Percentiles rank a stretch among this genome's conserved stretches.
Conservation (phyloP, 148 eudicot genomes). For the Arctostaphylos glauca region DNA sequence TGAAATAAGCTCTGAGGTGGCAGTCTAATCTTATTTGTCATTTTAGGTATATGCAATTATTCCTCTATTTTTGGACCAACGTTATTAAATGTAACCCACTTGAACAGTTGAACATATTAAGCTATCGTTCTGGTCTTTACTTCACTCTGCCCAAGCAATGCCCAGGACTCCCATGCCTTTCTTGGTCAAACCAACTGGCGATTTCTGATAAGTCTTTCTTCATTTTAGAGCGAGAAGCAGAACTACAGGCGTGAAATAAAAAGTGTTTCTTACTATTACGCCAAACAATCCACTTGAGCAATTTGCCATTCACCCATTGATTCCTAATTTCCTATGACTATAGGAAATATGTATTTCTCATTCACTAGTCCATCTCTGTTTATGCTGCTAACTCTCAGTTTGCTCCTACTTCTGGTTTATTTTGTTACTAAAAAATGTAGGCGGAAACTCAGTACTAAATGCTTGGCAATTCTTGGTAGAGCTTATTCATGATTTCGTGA, state of each 20-base stretch:
- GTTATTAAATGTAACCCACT: neutral
- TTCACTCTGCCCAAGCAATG: neutral
- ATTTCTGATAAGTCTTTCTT: neutral
- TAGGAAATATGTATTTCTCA: neutral
- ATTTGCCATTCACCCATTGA: neutral
- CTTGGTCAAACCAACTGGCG: neutral
- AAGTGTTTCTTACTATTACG: neutral
- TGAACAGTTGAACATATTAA: neutral
- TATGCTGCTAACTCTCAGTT: neutral
- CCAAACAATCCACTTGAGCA: neutral
- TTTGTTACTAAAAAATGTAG: slow-evolving; percentile 4
- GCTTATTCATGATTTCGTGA: neutral
- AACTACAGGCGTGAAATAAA: neutral
- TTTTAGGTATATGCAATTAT: neutral
- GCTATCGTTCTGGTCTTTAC: neutral
- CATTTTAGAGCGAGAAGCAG: neutral
- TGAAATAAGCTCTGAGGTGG: neutral
- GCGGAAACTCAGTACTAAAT: neutral
- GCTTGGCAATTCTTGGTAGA: neutral
- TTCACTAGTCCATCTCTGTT: neutral
- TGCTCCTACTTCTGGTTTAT: slow-evolving; percentile 3
- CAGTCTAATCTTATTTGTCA: neutral
- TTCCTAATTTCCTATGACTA: neutral
- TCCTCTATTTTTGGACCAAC: neutral
- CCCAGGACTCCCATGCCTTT: neutral